phyloP scores from a whole-genome alignment of 192 early-diverging fungal genomes.

The Backusella mclennaniae region DNA sequence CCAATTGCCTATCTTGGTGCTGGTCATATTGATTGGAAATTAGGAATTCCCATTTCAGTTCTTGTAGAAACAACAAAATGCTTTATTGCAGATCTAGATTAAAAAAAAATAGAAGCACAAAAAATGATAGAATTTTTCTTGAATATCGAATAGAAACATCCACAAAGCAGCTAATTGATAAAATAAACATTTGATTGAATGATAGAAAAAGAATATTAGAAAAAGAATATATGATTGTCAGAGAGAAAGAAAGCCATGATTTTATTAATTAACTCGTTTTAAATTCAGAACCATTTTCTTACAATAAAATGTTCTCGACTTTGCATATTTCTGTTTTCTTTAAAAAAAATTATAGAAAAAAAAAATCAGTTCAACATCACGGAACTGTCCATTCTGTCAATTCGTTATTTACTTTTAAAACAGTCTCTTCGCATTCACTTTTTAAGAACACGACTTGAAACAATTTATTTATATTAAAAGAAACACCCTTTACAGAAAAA shows the following conservation, averaged over 20 bases:
- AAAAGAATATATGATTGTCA: not conserved
- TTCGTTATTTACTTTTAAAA: not conserved
- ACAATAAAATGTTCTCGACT: not conserved
- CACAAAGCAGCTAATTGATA: not conserved
- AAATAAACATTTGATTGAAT: not conserved
- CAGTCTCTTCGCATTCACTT: not conserved
- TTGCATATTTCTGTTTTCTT: not conserved
- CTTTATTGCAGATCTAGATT: conserved; percentile 13
- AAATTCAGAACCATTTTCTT: not conserved
- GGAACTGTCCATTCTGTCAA: not conserved
- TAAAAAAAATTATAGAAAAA: not conserved
- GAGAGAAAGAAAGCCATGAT: not conserved
- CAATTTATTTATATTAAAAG: not conserved
- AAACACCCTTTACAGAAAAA: not conserved
- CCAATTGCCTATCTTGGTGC: conserved; percentile 76
- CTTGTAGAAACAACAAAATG: conserved; percentile 46
- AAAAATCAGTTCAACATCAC: not conserved
- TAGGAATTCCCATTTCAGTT: conserved; percentile 57
- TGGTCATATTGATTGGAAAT: conserved; percentile 85
- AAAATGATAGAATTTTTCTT: not conserved
- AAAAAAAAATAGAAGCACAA: not conserved
- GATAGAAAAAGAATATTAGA: not conserved
- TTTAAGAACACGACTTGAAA: not conserved
- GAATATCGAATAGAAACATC: not conserved
- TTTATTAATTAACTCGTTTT: not conserved